Evolutionary conservation across 2,329 filamentous ascomycete genomes (phyloP).

Genomic region (Calonectria hongkongensis): DNA sequence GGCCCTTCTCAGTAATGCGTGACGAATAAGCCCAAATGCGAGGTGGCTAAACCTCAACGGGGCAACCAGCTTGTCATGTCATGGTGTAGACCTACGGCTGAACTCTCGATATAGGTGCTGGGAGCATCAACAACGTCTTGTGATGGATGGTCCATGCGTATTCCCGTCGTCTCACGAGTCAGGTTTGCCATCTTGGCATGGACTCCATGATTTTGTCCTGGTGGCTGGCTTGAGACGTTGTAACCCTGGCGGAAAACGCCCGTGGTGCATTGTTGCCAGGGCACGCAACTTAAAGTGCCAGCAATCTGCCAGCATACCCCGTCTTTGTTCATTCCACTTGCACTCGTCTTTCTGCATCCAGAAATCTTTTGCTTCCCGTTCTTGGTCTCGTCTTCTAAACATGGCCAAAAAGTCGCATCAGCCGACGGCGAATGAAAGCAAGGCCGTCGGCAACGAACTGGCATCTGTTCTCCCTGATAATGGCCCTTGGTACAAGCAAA

Average conservation of each 20-base stretch:
- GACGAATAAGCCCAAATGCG: background rate
- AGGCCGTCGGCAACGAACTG: slow-evolving; percentile 24
- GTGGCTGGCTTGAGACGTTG: background rate
- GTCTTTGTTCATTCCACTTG: background rate
- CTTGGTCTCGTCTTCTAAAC: background rate
- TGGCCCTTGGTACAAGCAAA: slow-evolving; percentile 29
- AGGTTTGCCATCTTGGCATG: background rate
- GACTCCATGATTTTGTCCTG: background rate
- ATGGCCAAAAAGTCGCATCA: slow-evolving; percentile 24
- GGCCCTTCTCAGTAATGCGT: background rate
- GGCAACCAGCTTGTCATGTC: background rate
- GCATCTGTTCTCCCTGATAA: slow-evolving; percentile 15
- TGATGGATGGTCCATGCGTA: slow-evolving; percentile 3
- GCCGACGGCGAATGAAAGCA: slow-evolving; percentile 8
- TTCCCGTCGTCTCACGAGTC: background rate
- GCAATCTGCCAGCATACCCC: background rate
- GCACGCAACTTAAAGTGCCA: slow-evolving; percentile 6
- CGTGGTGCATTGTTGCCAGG: background rate
- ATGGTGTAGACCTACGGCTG: background rate
- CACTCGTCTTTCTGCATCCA: background rate
- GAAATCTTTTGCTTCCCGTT: no score
- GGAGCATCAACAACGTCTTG: background rate
- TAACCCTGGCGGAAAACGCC: background rate
- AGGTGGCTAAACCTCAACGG: background rate
- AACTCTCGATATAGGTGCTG: no score